A percentile compares a stretch with the other conserved stretches of the same genome.
Evolutionary conservation across 495 filamentous ascomycete species (phyloP).

Genomic region (Cercophora newfieldiana): DNA sequence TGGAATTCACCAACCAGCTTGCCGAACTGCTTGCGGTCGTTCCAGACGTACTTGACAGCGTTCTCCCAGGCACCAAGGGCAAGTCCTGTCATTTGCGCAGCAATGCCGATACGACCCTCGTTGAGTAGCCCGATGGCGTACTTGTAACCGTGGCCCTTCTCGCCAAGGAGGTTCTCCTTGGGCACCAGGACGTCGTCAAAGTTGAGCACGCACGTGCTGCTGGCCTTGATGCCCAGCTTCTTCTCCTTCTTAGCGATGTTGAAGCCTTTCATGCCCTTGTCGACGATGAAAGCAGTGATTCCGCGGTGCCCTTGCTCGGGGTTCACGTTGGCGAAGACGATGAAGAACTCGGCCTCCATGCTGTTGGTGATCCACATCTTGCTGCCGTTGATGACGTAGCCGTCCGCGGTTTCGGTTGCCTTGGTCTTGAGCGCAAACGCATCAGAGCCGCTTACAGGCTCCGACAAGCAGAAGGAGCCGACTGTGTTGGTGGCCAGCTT

Average conservation of each 20-base stretch:
- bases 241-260: constrained; percentile 99
- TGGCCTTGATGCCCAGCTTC: constrained; percentile 95
- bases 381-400: constrained; percentile 82
- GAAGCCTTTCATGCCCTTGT: constrained; percentile 88
- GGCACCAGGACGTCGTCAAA: constrained; percentile 95
- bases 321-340: constrained; percentile 95
- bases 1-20: constrained; percentile 92
- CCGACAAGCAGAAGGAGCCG: constrained; percentile 94
- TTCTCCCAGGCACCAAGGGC: constrained; percentile 96
- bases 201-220: constrained; percentile 94
- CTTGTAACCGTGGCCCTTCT: constrained; percentile 93
- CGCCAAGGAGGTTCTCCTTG: constrained; percentile 81
- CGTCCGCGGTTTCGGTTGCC: constrained; percentile 69
- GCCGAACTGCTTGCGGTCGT: constrained; percentile 97
- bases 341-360: constrained; percentile 91
- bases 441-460: constrained; percentile 90
- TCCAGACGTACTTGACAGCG: constrained; percentile 84
- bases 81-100: constrained; percentile 97
- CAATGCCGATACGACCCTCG: constrained; percentile 96
- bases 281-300: constrained; percentile 93
- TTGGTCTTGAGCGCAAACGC: constrained; percentile 93
- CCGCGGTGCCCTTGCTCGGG: constrained; percentile 88
- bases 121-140: constrained; percentile 96
- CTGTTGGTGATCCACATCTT: constrained; percentile 99
- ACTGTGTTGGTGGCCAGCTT: constrained; percentile 85